A percentile compares a stretch with the other conserved stretches of the same genome.
These are phyloP conservation scores for Solanum habrochaites DNA, from an alignment of 257 asterid genomes.

Conservation along the genomic window DNA sequence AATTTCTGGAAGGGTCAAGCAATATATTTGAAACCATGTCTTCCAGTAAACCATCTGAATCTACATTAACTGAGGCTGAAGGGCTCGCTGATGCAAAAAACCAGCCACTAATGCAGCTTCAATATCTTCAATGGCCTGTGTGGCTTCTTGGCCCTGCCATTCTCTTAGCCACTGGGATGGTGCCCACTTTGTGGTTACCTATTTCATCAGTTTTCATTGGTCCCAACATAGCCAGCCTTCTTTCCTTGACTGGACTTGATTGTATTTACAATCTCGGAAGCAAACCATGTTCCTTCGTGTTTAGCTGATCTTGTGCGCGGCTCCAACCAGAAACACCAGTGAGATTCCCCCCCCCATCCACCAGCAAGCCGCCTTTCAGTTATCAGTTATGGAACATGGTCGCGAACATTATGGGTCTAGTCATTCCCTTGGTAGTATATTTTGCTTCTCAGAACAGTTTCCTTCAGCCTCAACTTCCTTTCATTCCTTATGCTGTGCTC, in stretches of 20 bases:
- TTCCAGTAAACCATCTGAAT: constrained; percentile 24
- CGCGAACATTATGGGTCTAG: constrained; percentile 47
- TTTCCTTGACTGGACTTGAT: constrained; percentile 84
- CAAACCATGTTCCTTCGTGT: constrained; percentile 81
- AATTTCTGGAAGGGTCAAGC: constrained; percentile 22
- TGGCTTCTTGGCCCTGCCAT: constrained; percentile 78
- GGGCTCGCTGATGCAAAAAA: constrained; percentile 6
- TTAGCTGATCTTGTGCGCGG: constrained; percentile 81
- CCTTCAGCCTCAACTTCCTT: constrained; percentile 52
- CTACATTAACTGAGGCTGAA: constrained; percentile 23
- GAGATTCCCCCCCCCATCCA: too few relatives aligned
- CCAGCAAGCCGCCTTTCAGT: constrained; percentile 55
- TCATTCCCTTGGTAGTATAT: constrained; percentile 34
- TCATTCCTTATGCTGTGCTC: constrained; percentile 54
- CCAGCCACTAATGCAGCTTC: constrained; percentile 13
- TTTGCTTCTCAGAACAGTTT: constrained; percentile 46
- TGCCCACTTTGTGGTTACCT: constrained; percentile 90
- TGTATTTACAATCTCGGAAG: constrained; percentile 88
- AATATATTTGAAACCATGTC: constrained; percentile 52
- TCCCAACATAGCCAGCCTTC: constrained; percentile 91
- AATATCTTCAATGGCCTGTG: constrained; percentile 43
- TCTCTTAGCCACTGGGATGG: constrained; percentile 77
- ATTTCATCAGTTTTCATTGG: constrained; percentile 72
- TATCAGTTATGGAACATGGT: constrained; percentile 72
- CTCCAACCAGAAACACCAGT: constrained; percentile 7